Percentiles rank a stretch among this genome's conserved stretches.
These are phyloP conservation scores for Gymnopus androsaceus DNA, from an alignment of 1,284 basidiomycete species.

Conservation along the genomic window DNA sequence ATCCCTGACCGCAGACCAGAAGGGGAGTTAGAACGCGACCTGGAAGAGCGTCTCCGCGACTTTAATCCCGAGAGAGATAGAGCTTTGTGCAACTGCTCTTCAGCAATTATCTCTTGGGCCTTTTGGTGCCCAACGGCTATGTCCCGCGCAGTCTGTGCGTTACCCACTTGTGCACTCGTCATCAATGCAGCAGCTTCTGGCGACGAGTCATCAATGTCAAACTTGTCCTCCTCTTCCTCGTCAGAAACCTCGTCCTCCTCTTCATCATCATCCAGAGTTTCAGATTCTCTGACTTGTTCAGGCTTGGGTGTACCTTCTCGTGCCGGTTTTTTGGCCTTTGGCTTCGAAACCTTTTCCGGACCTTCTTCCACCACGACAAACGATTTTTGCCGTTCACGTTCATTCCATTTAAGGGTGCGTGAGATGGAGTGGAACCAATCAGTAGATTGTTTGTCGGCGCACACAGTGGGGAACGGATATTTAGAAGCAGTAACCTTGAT, in stretches of 20 bases:
- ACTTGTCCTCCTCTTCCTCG: slow-evolving; percentile 73
- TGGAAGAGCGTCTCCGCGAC: slow-evolving; percentile 33
- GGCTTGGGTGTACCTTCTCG: slow-evolving; percentile 17
- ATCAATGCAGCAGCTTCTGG: slow-evolving; percentile 41
- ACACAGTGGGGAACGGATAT: slow-evolving; percentile 98
- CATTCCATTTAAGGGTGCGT: slow-evolving; percentile 97
- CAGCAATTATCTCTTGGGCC: slow-evolving; percentile 30
- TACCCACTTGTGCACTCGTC: slow-evolving; percentile 21
- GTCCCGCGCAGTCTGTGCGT: slow-evolving; percentile 22
- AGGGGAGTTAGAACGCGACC: slow-evolving; percentile 45
- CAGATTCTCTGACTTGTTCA: slow-evolving; percentile 39
- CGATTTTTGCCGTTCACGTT: slow-evolving; percentile 94
- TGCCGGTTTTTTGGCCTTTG: slow-evolving; percentile 28
- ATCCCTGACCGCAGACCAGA: slow-evolving; percentile 62
- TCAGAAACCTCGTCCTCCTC: slow-evolving; percentile 53
- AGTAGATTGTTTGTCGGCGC: slow-evolving; percentile 94
- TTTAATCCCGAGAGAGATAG: slow-evolving; percentile 34
- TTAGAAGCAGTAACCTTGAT: slow-evolving; percentile 98
- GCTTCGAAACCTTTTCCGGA: slow-evolving; percentile 46
- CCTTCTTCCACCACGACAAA: slow-evolving; percentile 97
- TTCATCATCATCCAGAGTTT: slow-evolving; percentile 43
- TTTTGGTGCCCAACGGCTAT: slow-evolving; percentile 20
- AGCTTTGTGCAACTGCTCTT: slow-evolving; percentile 31
- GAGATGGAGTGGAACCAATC: slow-evolving; percentile 99
- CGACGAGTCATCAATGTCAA: slow-evolving; percentile 89